phyloP scores from a whole-genome alignment of 2,329 filamentous ascomycete genomes.

The Cladosporium sp. region DNA sequence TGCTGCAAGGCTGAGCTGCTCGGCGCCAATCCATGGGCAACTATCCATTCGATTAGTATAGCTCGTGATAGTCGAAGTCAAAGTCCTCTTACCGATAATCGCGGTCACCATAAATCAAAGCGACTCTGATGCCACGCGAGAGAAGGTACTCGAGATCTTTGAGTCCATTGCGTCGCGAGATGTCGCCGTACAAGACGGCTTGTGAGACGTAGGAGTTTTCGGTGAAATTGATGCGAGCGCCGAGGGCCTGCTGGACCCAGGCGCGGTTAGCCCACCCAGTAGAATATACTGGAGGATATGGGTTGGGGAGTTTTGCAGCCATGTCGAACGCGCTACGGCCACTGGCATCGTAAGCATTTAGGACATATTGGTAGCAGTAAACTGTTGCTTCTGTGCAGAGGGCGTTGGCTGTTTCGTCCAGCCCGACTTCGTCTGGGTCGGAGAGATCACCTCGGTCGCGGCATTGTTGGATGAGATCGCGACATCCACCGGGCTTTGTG shows the following conservation, averaged over 20 bases:
- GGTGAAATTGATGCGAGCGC: conserved; percentile 46
- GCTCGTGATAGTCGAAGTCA: no score
- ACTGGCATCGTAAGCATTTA: conserved; percentile 12
- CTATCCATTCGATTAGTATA: background rate
- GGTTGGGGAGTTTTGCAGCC: conserved; percentile 19
- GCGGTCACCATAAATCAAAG: conserved; percentile 27
- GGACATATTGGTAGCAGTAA: conserved; percentile 18
- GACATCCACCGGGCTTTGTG: conserved; percentile 48
- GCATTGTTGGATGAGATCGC: conserved; percentile 47
- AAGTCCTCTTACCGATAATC: conserved; percentile 17
- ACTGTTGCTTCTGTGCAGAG: conserved; percentile 35
- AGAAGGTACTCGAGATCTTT: conserved; percentile 26
- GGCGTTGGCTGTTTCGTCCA: conserved; percentile 35
- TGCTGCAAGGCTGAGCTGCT: conserved; percentile 25
- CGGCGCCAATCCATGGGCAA: conserved; percentile 28
- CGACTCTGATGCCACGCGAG: conserved; percentile 21
- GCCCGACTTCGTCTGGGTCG: conserved; percentile 47
- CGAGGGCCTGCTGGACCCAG: conserved; percentile 43
- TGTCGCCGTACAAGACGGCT: conserved; percentile 19
- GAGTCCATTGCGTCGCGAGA: conserved; percentile 17
- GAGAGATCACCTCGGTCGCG: conserved; percentile 42
- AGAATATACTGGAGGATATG: conserved; percentile 18
- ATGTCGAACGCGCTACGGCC: conserved; percentile 24
- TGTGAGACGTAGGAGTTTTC: conserved; percentile 9
- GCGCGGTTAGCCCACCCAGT: conserved; percentile 44